Evolutionary conservation across 2,329 filamentous ascomycete species (phyloP).

Genomic region (Alternaria arbusti): DNA sequence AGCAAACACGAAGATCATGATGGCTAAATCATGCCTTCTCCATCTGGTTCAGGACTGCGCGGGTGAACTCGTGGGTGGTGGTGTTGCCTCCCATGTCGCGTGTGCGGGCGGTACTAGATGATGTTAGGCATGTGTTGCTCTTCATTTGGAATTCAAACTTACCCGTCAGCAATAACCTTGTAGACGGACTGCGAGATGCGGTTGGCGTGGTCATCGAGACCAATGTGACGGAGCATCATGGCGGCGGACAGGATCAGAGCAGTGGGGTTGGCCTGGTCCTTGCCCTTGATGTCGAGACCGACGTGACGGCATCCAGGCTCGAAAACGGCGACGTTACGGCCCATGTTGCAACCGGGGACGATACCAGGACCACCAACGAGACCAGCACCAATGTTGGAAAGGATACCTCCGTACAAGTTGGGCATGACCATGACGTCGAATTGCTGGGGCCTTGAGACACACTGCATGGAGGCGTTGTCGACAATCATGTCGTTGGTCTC

Average conservation of each 20-base stretch:
- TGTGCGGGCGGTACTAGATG: constrained; percentile 77
- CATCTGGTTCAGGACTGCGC: constrained; percentile 94
- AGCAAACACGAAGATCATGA: constrained; percentile 17
- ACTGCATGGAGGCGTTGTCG: constrained; percentile 99
- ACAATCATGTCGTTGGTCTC: constrained; percentile 99
- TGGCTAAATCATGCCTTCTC: constrained; percentile 59
- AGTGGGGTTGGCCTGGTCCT: constrained; percentile 98
- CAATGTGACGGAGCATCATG: constrained; percentile 97
- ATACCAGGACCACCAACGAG: constrained; percentile 97
- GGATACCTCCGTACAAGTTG: constrained; percentile 97
- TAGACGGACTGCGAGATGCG: constrained; percentile 90
- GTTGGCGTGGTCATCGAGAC: constrained; percentile 97
- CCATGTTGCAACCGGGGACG: constrained; percentile 99
- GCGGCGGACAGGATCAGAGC: constrained; percentile 92
- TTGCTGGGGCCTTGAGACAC: constrained; percentile 92
- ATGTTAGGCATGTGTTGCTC: constrained; percentile 35
- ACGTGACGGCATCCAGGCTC: constrained; percentile 99
- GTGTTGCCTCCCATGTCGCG: constrained; percentile 93
- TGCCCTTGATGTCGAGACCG: constrained; percentile 98
- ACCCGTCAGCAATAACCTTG: constrained; percentile 88
- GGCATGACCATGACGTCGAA: constrained; percentile 99
- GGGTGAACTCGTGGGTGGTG: constrained; percentile 93
- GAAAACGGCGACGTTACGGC: constrained; percentile 95
- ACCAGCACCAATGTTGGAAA: constrained; percentile 98
- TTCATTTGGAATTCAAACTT: constrained; percentile 46